Evolutionary conservation across 2,329 filamentous ascomycete species (phyloP).

Genomic region (Trichoderma atroviride): DNA sequence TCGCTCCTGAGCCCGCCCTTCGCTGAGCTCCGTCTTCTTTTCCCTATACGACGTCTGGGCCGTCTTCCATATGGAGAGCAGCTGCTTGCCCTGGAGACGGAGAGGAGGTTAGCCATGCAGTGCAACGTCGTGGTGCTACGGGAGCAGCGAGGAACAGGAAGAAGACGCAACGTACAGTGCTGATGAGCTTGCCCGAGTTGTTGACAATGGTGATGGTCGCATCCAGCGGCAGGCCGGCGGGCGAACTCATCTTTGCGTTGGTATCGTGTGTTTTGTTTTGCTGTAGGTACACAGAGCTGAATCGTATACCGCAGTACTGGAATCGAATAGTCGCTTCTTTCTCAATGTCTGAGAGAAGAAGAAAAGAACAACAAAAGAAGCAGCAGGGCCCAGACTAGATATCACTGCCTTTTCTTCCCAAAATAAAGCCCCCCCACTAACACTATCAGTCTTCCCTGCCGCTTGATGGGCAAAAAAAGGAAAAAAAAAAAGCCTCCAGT

Average conservation of each 20-base stretch:
- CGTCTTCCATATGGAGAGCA: conserved; percentile 89
- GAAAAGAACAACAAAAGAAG: conserved; percentile 9
- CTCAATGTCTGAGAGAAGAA: conserved; percentile 5
- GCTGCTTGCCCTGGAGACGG: conserved; percentile 73
- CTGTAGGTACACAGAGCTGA: not conserved
- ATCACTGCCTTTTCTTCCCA: not conserved
- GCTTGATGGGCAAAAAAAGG: not conserved
- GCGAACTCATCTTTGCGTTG: not conserved
- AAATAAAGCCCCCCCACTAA: conserved; percentile 17
- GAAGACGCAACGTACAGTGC: conserved; percentile 65
- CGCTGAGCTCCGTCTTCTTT: conserved; percentile 79
- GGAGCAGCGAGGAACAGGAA: conserved; percentile 14
- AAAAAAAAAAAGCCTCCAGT: no score
- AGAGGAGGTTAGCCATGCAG: conserved; percentile 14
- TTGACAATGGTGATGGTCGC: conserved; percentile 90
- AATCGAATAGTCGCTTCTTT: not conserved
- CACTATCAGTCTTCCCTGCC: not conserved
- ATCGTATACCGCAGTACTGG: not conserved
- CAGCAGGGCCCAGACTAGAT: not conserved
- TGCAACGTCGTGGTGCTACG: conserved; percentile 6
- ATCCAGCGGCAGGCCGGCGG: conserved; percentile 45
- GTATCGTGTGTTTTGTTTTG: not conserved
- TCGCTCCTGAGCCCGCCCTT: conserved; percentile 62
- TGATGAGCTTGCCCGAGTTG: conserved; percentile 87
- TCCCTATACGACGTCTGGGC: conserved; percentile 86